Evolutionary conservation across 225 moss, liverwort and hornwort genomes (phyloP), one percentile per base, ranked within the genome.

Genomic region (Bryum argenteum): DNA sequence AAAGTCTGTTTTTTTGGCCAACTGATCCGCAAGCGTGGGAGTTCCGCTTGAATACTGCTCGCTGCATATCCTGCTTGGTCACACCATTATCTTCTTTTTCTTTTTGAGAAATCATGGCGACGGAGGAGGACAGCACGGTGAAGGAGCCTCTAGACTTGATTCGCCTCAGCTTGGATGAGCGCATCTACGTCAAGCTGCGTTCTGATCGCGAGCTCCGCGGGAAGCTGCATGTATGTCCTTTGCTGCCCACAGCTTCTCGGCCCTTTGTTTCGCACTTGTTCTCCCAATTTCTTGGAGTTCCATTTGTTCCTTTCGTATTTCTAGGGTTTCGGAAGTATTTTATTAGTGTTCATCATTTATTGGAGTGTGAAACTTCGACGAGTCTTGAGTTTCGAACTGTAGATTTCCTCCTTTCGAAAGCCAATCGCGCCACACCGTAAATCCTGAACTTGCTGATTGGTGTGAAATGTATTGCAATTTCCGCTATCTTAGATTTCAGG

Each of bases 161-260:
- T 82, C 91, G 96, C 20, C 91, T 96, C 64, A 91, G 91, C 77
- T 75, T 96, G 81, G 96, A 96, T 75, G 96, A 96, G 85, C 90
- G 96, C 79, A 96, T 96, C 79, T 96, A 96, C 72, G 96, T 96
- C 48, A 96, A 96, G 72, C 87, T 96, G 14, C 96, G 96, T 18
- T 93, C 96, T 3, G 96, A 96, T 71, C 85, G 96, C 17, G 96
- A 96, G 86, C 93, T 96, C n/a, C 96, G 96, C 10, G 96, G 96
- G 68, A 96, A 96, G 63, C 84, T 96, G 61, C 96, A 96, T 79
- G 96, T 93, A 79, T 1, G 71, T 58, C 11, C 3, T 33, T 33
- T 56, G 9, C 37, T 61, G 10, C 41, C 58, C 9, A 42, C 38
- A 10, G 12, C 19, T 19, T 0, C 51, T 63, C 33, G 64, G 10